Base-by-base conservation (phyloP, 2,329 filamentous ascomycete genomes). In the Xylaria sp. region DNA sequence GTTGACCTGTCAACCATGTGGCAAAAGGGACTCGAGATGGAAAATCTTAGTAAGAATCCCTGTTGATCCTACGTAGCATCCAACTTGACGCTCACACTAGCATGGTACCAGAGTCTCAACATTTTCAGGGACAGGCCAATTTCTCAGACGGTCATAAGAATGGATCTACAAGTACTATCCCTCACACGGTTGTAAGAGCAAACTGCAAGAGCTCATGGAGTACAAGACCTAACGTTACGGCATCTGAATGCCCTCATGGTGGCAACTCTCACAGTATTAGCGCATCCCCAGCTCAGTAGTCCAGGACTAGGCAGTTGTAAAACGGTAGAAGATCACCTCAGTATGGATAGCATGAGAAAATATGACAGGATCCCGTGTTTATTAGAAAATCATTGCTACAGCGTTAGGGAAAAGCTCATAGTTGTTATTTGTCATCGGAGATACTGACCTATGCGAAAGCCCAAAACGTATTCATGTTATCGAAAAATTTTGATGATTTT, bases 1-100 rank as follows among this genome's bases (percentile, higher is more conserved):
- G 58, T 59, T 47, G 51, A 66, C 63, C 62, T 65, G 53, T 42
- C 66, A 63, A 65, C 66, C 66, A 68, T 68, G 66, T 68, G 66
- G 66, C 62, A 65, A 48, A n/a, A 44, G 18, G 40, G 66, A 55
- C 35, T 48, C 42, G 48, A 61, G 40, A 50, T 51, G 37, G 37
- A 47, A 63, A 47, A 40, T 55, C 42, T 51, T 47, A 40, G 35
- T 40, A 9, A 53, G 44, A 44, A 54, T 37, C 65, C 35, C 16
- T 61, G 55, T 44, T 50, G 40, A 63, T 63, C 27, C 57, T 48
- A 48, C 27, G 54, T 21, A 60, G 54, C 18, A 47, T 29, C 35
- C 23, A 16, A 40, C 16, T 21, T 35, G 53, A 25, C 16, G 32
- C n/a, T 10, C 8, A 35, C 32, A 35, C 53, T 40, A 35, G 32